These are phyloP conservation scores for Mrakia hoshinonis DNA, from an alignment of 768 basidiomycete species.

Conservation along the genomic window DNA sequence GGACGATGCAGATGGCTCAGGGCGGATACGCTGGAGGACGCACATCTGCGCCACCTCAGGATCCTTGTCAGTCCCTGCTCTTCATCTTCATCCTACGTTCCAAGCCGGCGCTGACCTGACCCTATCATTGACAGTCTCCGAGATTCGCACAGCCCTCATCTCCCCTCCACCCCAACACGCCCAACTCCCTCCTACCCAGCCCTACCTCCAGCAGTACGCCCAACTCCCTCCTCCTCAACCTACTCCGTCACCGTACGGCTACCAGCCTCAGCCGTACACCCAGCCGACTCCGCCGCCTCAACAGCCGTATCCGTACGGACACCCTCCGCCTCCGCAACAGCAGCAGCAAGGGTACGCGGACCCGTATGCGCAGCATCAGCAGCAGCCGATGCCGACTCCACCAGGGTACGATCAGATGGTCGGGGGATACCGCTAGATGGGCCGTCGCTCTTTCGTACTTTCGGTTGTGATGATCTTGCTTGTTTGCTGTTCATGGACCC, in stretches of 20 bases:
- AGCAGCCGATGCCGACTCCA: background rate
- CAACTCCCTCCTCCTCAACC: background rate
- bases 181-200: background rate
- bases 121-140: background rate
- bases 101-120: too few relatives aligned
- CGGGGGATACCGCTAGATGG: too few relatives aligned
- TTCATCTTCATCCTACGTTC: background rate
- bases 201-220: background rate
- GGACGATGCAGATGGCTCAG: slow-evolving; percentile 69
- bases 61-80: background rate
- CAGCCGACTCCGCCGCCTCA: slow-evolving; percentile 4
- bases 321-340: slow-evolving; percentile 3
- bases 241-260: background rate
- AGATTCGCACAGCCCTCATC: slow-evolving; percentile 9
- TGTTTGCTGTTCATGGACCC: too few relatives aligned
- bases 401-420: background rate
- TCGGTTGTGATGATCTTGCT: too few relatives aligned
- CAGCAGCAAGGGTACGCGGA: slow-evolving; percentile 5
- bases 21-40: background rate
- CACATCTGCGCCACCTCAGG: background rate
- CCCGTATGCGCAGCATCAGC: background rate
- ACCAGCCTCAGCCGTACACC: slow-evolving; percentile 12
- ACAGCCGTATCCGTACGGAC: background rate
- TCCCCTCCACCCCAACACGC: background rate
- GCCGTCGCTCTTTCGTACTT: too few relatives aligned